A percentile compares a stretch with the other conserved stretches of the same genome.
Evolutionary conservation across 768 basidiomycete genomes (phyloP).

Genomic region (Leucocoprinus birnbaumii): DNA sequence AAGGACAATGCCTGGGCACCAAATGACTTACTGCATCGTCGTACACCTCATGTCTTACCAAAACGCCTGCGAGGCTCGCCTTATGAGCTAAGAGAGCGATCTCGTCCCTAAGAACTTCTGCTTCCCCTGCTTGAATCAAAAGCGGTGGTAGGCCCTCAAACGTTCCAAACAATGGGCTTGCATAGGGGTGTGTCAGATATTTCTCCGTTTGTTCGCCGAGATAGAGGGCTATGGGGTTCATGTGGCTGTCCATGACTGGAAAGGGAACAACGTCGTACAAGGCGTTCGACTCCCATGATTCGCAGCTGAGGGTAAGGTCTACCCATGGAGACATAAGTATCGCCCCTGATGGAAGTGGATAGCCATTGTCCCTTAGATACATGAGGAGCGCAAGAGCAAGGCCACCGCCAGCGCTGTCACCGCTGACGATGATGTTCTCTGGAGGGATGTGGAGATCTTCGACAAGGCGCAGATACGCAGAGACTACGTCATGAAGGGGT

Average conservation of each 20-base stretch:
- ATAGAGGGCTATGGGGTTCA: slow-evolving; percentile 94
- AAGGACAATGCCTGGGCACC: neutral
- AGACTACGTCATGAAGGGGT: slow-evolving; percentile 81
- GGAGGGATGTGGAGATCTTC: slow-evolving; percentile 89
- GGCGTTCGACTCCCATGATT: slow-evolving; percentile 96
- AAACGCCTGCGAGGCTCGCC: slow-evolving; percentile 81
- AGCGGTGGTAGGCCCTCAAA: slow-evolving; percentile 84
- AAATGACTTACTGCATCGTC: slow-evolving; percentile 75
- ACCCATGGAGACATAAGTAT: slow-evolving; percentile 91
- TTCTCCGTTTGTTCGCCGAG: slow-evolving; percentile 77
- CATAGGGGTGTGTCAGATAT: slow-evolving; percentile 95
- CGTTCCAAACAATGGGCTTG: slow-evolving; percentile 91
- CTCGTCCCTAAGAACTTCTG: slow-evolving; percentile 94
- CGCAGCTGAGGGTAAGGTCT: slow-evolving; percentile 96
- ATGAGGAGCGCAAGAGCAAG: slow-evolving; percentile 81
- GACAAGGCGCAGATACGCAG: slow-evolving; percentile 81
- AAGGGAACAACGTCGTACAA: slow-evolving; percentile 80
- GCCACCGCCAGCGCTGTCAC: slow-evolving; percentile 94
- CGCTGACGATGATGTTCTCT: slow-evolving; percentile 84
- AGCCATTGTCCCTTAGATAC: slow-evolving; percentile 92
- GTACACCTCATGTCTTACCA: slow-evolving; percentile 84
- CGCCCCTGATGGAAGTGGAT: slow-evolving; percentile 79
- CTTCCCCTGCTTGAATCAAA: slow-evolving; percentile 89
- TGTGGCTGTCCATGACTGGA: slow-evolving; percentile 73
- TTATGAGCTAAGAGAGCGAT: slow-evolving; percentile 91